phyloP scores from a whole-genome alignment of 352 stramenopile genomes.

The Globisporangium splendens region DNA sequence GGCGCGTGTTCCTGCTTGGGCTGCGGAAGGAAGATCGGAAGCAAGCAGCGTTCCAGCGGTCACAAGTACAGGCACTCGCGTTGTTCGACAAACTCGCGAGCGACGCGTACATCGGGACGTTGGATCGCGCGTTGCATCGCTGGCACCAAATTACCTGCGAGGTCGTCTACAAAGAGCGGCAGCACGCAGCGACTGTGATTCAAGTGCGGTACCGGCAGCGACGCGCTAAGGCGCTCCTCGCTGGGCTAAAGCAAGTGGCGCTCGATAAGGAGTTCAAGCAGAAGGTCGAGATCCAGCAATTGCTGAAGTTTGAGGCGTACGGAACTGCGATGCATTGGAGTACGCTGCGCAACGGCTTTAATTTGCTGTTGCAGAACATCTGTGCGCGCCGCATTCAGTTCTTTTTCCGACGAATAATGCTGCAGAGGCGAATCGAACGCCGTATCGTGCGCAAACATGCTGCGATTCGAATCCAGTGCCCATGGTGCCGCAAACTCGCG shows the following conservation, averaged over 20 bases:
- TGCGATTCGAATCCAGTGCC: constrained; percentile 30
- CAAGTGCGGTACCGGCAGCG: constrained; percentile 38
- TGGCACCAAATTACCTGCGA: constrained; percentile 21
- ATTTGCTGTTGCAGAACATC: constrained; percentile 44
- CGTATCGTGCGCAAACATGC: constrained; percentile 20
- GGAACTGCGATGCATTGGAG: constrained; percentile 52
- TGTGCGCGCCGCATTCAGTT: constrained; percentile 46
- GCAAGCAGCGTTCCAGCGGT: constrained; percentile 21
- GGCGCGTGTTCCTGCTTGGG: constrained; percentile 21
- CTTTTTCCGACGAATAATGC: constrained; percentile 37
- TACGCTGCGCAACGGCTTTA: constrained; percentile 50
- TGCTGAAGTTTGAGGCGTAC: constrained; percentile 56
- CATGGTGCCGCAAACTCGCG: constrained; percentile 28
- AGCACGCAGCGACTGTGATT: constrained; percentile 37
- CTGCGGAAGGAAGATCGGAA: constrained; percentile 22
- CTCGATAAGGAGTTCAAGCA: constrained; percentile 38
- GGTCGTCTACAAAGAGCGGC: constrained; percentile 20
- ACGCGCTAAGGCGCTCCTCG: constrained; percentile 27
- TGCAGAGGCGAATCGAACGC: constrained; percentile 23
- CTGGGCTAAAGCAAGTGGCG: constrained; percentile 33
- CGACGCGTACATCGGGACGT: constrained; percentile 47
- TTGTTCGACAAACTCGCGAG: constrained; percentile 57
- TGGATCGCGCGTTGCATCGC: constrained; percentile 27
- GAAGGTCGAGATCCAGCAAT: constrained; percentile 35
- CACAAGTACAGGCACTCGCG: constrained; percentile 33